A percentile compares a stretch with the other conserved stretches of the same genome.
phyloP scores from a whole-genome alignment of 2,329 filamentous ascomycete genomes.

The Volutella citrinella region DNA sequence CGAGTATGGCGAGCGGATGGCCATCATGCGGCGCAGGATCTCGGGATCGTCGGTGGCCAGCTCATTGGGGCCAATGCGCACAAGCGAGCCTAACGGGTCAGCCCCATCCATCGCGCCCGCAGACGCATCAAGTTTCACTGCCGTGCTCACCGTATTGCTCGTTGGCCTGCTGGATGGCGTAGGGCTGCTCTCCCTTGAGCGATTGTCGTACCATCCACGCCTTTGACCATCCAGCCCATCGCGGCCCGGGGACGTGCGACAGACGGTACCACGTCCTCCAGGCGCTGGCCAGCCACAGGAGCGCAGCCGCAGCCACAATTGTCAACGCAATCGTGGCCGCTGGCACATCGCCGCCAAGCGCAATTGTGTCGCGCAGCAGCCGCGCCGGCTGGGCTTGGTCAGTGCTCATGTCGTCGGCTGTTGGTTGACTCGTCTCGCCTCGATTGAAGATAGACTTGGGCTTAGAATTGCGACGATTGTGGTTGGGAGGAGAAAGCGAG shows the following conservation, averaged over 20 bases:
- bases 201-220: slow-evolving; percentile 29
- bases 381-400: slow-evolving; percentile 1
- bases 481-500: no score
- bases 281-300: slow-evolving; percentile 12
- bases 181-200: slow-evolving; percentile 22
- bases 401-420: slow-evolving; percentile 2
- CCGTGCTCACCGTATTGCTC: slow-evolving; percentile 28
- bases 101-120: no score
- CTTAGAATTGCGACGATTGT: no score
- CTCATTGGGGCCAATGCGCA: slow-evolving; percentile 34
- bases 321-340: slow-evolving; percentile 6
- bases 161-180: slow-evolving; percentile 20
- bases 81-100: slow-evolving; percentile 31
- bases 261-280: slow-evolving; percentile 28
- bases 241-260: slow-evolving; percentile 33
- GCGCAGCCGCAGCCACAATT: no score
- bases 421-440: no score
- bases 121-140: no score
- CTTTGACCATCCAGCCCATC: slow-evolving; percentile 31
- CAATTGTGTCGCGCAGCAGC: slow-evolving; percentile 1
- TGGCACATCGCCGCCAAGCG: not conserved
- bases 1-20: slow-evolving; percentile 29
- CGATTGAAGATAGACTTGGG: no score
- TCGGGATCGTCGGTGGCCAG: slow-evolving; percentile 34
- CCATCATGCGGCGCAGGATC: slow-evolving; percentile 31